Evolutionary conservation across 2,329 filamentous ascomycete genomes (phyloP).

Genomic region (Cytospora schulzeri): DNA sequence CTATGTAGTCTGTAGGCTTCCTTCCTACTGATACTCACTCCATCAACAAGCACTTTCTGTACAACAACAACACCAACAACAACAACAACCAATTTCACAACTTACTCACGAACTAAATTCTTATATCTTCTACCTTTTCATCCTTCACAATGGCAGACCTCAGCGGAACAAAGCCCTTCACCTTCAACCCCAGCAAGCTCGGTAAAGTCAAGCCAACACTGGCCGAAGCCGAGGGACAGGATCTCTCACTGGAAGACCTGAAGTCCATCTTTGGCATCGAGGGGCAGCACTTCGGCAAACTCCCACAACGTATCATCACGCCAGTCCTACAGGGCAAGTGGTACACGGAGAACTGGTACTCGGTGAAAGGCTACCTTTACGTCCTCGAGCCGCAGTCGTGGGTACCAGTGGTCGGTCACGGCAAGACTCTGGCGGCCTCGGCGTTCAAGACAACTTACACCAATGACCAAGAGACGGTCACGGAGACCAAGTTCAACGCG

Average conservation of each 20-base stretch:
- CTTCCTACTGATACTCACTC: neutral
- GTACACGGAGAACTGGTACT: neutral
- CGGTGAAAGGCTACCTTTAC: neutral
- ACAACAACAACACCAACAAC: neutral
- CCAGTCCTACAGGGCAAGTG: neutral
- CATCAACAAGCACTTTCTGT: neutral
- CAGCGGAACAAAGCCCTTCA: neutral
- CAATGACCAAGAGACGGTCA: neutral
- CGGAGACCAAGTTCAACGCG: conserved; percentile 2
- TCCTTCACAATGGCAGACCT: neutral
- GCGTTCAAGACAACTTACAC: neutral
- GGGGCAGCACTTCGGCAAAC: neutral
- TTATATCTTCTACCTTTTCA: no score
- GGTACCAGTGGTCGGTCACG: neutral
- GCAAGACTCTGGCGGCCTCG: neutral
- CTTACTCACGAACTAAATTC: neutral
- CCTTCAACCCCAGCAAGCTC: neutral
- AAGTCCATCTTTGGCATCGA: neutral
- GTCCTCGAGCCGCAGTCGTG: neutral
- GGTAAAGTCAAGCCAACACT: neutral
- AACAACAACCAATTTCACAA: no score
- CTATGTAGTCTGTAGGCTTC: neutral
- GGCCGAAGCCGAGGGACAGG: neutral
- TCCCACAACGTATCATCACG: neutral
- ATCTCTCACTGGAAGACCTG: neutral